phyloP scores from a whole-genome alignment of 1,139 yeast genomes.

The Candida neerlandica region DNA sequence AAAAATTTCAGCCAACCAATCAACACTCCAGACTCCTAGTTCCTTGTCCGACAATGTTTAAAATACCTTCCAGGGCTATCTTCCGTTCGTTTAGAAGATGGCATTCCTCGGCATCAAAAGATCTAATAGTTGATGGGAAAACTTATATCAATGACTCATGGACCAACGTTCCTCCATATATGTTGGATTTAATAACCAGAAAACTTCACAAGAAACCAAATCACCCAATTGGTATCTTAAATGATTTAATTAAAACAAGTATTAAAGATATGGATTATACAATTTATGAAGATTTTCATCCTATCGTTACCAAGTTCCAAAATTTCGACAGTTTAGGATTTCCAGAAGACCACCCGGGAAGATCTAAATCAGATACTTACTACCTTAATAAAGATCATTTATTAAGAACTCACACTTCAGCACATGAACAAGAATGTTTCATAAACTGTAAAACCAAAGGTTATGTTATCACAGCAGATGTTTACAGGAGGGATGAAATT shows the following conservation, averaged over 20 bases:
- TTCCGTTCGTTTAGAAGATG: slow-evolving; percentile 5
- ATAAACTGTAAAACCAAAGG: slow-evolving; percentile 71
- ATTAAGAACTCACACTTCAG: slow-evolving; percentile 92
- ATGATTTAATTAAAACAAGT: slow-evolving; percentile 69
- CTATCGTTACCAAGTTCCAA: slow-evolving; percentile 78
- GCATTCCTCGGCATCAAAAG: slow-evolving; percentile 23
- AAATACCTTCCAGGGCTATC: background rate
- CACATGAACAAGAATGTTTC: slow-evolving; percentile 91
- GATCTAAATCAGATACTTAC: slow-evolving; percentile 91
- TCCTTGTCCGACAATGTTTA: slow-evolving; percentile 4
- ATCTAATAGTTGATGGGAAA: slow-evolving; percentile 50
- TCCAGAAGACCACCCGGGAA: slow-evolving; percentile 90
- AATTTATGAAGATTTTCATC: slow-evolving; percentile 76
- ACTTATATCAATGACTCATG: slow-evolving; percentile 67
- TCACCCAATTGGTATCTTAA: slow-evolving; percentile 89
- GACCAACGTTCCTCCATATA: slow-evolving; percentile 85
- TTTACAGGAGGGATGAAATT: slow-evolving; percentile 91
- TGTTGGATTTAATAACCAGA: slow-evolving; percentile 68
- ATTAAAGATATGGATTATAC: slow-evolving; percentile 74
- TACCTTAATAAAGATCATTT: slow-evolving; percentile 73
- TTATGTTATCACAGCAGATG: slow-evolving; percentile 92
- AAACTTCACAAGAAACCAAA: slow-evolving; percentile 69
- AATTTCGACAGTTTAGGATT: slow-evolving; percentile 93
- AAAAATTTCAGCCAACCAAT: background rate
- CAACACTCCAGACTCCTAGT: background rate